Base-by-base conservation (phyloP, 805 yeast genomes). In the Candida quercuum region DNA sequence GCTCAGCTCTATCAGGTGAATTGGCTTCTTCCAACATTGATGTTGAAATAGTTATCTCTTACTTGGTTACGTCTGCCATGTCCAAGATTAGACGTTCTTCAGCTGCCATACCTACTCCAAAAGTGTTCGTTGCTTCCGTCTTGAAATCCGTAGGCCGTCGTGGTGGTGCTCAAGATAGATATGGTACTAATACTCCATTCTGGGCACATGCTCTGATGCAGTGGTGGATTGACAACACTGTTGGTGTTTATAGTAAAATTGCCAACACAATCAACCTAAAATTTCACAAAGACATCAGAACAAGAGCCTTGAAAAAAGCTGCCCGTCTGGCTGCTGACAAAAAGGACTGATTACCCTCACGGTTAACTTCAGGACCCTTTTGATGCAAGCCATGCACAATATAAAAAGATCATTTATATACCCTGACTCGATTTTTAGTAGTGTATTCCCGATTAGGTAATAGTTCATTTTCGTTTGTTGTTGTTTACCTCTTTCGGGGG, bases 151-250 rank as follows among this genome's bases (percentile, higher is more conserved):
- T 81, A 42, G 97, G 97, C 18, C 81, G 86, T 56, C 77, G 95
- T 49, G 77, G 80, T 34, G 99, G 99, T 39, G 94, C 98, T 15
- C 96, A 87, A 61, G 96, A 86, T 45, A 76, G 95, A 52, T 86
- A 59, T 51, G 94, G 79, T 24, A 87, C 96, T 3, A 64, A 71
- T 39, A 91, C 98, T 2, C 99, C 99, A 24, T 93, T 71, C 71
- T 88, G 95, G 86, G 63, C 87, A 3, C 99, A 93, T 64, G 98
- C 97, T 3, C 57, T 91, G 36, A 78, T 89, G 81, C 95, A 89
- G 59, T 89, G 85, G 72, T 67, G 68, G 37, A 76, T 89, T 45
- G 89, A 78, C 35, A 74, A 75, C 53, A 74, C 87, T 10, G 80
- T 88, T 34, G 98, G 99, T 20, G 87, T 85, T 29, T 87, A 72